Conservation (phyloP, 2,329 filamentous ascomycete species). For the Xylariaceae sp. region DNA sequence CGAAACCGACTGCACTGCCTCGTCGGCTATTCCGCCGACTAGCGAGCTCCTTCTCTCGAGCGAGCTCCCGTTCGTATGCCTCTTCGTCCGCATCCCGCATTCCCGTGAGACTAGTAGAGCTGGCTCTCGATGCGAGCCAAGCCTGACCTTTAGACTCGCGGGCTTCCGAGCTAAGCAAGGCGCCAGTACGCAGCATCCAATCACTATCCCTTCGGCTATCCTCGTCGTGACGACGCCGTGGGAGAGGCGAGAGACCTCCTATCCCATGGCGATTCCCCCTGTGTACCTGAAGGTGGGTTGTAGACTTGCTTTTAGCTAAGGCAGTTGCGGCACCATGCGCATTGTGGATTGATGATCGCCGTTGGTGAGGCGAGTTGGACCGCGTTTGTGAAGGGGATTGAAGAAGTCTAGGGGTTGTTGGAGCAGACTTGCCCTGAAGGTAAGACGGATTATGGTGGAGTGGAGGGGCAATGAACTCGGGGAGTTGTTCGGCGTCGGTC, state of each 20-base stretch:
- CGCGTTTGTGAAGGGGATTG: conserved; percentile 60
- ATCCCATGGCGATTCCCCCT: conserved; percentile 33
- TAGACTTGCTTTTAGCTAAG: conserved; percentile 68
- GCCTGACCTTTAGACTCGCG: conserved; percentile 72
- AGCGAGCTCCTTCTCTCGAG: conserved; percentile 55
- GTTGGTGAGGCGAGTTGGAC: conserved; percentile 54
- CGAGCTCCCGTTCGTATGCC: conserved; percentile 58
- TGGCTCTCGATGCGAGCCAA: conserved; percentile 71
- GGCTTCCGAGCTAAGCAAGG: conserved; percentile 65
- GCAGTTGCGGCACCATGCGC: conserved; percentile 33
- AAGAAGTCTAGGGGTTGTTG: conserved; percentile 69
- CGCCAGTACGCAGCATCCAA: conserved; percentile 70
- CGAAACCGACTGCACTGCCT: conserved; percentile 50
- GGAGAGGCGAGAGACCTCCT: conserved; percentile 35
- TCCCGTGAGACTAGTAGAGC: conserved; percentile 66
- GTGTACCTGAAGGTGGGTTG: conserved; percentile 56
- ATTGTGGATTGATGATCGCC: conserved; percentile 46
- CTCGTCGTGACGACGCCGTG: conserved; percentile 43
- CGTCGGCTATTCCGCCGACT: conserved; percentile 57
- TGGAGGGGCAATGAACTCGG: conserved; percentile 46
- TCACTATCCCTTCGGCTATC: conserved; percentile 60
- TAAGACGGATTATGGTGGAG: conserved; percentile 57
- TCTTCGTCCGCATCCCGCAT: conserved; percentile 60
- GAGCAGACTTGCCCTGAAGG: conserved; percentile 67
- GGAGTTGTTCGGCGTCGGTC: conserved; percentile 57